These are phyloP conservation scores for Epichloe baconii DNA, from an alignment of 2,329 filamentous ascomycete species.

Conservation along the genomic window DNA sequence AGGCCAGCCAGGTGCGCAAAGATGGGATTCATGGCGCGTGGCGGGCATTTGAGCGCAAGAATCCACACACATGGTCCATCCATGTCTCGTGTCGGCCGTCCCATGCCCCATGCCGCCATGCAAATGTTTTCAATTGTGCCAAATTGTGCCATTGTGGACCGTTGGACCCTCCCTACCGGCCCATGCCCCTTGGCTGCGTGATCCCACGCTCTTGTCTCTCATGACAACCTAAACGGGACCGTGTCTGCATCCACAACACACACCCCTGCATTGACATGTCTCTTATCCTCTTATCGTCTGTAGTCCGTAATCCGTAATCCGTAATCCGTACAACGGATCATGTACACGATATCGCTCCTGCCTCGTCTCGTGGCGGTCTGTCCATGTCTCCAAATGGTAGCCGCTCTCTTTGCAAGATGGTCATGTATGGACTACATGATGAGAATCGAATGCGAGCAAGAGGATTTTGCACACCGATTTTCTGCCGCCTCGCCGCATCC, in stretches of 20 bases:
- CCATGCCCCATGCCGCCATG: neutral
- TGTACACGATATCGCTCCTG: neutral
- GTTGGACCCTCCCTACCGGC: neutral
- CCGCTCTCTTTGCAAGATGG: too few species aligned
- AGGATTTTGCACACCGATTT: neutral
- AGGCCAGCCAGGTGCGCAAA: neutral
- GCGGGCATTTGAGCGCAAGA: neutral
- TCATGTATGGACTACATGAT: too few species aligned
- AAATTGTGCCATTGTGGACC: neutral
- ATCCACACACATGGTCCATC: slow-evolving; percentile 1
- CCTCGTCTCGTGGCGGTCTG: neutral
- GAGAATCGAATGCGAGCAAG: neutral
- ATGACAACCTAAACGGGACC: neutral
- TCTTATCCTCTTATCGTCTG: neutral
- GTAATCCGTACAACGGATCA: too few species aligned
- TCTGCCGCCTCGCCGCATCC: neutral
- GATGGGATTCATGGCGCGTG: neutral
- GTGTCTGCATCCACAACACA: neutral
- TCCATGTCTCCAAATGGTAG: neutral
- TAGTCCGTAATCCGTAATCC: too few species aligned
- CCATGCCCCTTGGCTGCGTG: slow-evolving; percentile 1
- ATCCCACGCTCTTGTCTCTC: slow-evolving; percentile 4
- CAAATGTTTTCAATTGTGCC: neutral
- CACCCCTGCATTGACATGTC: neutral
- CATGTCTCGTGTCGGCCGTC: neutral